Evolutionary conservation across 2,329 filamentous ascomycete genomes (phyloP), one percentile per base, ranked within the genome.

Genomic region (Neonectria neomacrospora): DNA sequence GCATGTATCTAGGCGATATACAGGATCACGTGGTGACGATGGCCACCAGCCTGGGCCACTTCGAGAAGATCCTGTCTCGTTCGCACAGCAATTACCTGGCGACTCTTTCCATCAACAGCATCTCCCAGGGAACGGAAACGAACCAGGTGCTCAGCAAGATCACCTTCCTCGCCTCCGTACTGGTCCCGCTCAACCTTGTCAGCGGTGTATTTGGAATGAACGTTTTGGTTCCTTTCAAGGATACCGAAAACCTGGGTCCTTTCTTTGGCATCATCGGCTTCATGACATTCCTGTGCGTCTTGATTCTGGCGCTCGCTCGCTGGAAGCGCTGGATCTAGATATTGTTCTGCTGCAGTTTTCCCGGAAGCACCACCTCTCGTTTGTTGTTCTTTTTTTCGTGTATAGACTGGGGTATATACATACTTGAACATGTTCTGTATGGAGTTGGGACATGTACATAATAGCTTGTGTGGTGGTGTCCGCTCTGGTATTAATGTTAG

Each of bases 21-120:
- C 96, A 99, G 79, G 96, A 99, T 80, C 96, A 99, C 86, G 95
- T 99, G 56, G 93, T 99, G 63, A 99, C 96, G 48, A 98, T 98
- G 95, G 97, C 97, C 87, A 96, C 92, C 71, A 99, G 97, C 79
- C 80, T 99, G 72, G 89, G 89, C 1, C 96, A 99, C 77, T 97
- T 97, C 71, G 96, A 99, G 78, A 98, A 98, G 85, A 97, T 99
- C 86, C 86, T 99, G 53, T 94, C 91, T 28, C 91, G 96, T 22
- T 92, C 92, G 2, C 96, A 99, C 82, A 93, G 91, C 82, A 99
- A 98, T 78, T 98, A 99, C 76, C 86, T 99, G 39, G 95, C 96
- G 1, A 96, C 97, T 76, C 88, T 98, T 66, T 95, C 91, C 41
- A 94, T 98, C 72, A 93, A 96, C 78, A 95, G 92, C 78, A 92